Evolutionary conservation across 192 early-diverging fungal genomes (phyloP).

Genomic region (Coemansia sp.): DNA sequence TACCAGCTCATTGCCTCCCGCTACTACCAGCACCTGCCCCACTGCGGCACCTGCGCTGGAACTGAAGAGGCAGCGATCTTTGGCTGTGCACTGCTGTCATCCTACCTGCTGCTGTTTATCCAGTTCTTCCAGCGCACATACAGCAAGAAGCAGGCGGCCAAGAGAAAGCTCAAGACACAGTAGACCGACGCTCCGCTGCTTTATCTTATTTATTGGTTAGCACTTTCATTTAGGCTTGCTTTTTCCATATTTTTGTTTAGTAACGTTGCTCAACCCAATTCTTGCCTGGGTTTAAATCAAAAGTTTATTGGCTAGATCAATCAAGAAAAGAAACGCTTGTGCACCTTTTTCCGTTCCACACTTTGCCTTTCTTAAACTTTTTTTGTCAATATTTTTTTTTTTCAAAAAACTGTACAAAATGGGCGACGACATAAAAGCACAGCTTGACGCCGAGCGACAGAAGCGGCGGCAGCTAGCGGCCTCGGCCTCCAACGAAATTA

Average conservation of each 20-base stretch:
- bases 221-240: not conserved
- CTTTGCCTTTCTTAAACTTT: too few relatives aligned
- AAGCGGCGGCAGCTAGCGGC: slow-evolving; percentile 23
- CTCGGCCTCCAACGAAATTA: slow-evolving; percentile 8
- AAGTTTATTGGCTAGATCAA: too few relatives aligned
- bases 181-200: slow-evolving; percentile 1
- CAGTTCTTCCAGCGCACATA: slow-evolving; percentile 89
- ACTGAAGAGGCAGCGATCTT: slow-evolving; percentile 76
- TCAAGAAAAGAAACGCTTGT: too few relatives aligned
- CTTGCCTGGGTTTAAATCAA: too few relatives aligned
- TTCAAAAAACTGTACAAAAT: not conserved
- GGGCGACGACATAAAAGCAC: slow-evolving; percentile 24
- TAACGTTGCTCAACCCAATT: too few relatives aligned
- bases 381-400: not conserved
- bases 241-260: not conserved
- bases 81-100: slow-evolving; percentile 74
- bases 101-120: slow-evolving; percentile 87
- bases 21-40: slow-evolving; percentile 62
- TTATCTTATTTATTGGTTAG: not conserved
- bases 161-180: slow-evolving; percentile 45
- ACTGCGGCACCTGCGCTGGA: slow-evolving; percentile 69
- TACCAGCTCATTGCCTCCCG: slow-evolving; percentile 77
- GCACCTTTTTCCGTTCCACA: not conserved
- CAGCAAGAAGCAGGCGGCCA: slow-evolving; percentile 54
- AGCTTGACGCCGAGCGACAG: slow-evolving; percentile 41